A percentile compares a stretch with the other conserved stretches of the same genome.
Evolutionary conservation across 1,139 yeast genomes (phyloP).

Genomic region (Hansenula lynferdii): DNA sequence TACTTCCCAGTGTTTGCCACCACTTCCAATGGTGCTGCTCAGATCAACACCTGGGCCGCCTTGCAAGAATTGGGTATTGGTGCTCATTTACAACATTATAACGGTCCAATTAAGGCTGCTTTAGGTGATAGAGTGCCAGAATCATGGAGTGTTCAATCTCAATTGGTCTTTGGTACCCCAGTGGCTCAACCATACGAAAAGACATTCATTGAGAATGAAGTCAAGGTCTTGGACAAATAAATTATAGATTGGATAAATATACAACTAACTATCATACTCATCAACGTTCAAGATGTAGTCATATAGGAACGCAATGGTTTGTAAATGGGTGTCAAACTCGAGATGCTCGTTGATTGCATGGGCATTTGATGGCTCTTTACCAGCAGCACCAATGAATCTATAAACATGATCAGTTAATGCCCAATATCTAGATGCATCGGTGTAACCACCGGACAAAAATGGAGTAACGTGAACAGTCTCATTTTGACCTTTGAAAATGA

Average conservation of each 20-base stretch:
- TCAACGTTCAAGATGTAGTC: constrained; percentile 37
- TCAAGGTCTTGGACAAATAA: constrained; percentile 23
- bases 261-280: constrained; percentile 7
- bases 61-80: constrained; percentile 38
- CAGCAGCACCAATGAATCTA: constrained; percentile 39
- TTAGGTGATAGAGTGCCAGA: constrained; percentile 34
- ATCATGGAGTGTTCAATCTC: constrained; percentile 38
- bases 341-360: constrained; percentile 53
- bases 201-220: constrained; percentile 31
- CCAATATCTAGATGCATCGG: constrained; percentile 62
- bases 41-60: constrained; percentile 40
- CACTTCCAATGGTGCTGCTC: constrained; percentile 42
- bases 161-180: constrained; percentile 41
- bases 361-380: constrained; percentile 28
- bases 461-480: constrained; percentile 41
- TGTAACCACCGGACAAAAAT: constrained; percentile 51
- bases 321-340: constrained; percentile 43
- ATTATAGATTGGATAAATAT: neutral
- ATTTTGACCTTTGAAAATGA: constrained; percentile 27
- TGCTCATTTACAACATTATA: constrained; percentile 44
- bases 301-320: constrained; percentile 47
- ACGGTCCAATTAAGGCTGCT: constrained; percentile 34
- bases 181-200: constrained; percentile 29
- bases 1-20: constrained; percentile 40
- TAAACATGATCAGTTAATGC: constrained; percentile 49